Conservation (phyloP, 805 yeast species). For the Starmerella geochares region DNA sequence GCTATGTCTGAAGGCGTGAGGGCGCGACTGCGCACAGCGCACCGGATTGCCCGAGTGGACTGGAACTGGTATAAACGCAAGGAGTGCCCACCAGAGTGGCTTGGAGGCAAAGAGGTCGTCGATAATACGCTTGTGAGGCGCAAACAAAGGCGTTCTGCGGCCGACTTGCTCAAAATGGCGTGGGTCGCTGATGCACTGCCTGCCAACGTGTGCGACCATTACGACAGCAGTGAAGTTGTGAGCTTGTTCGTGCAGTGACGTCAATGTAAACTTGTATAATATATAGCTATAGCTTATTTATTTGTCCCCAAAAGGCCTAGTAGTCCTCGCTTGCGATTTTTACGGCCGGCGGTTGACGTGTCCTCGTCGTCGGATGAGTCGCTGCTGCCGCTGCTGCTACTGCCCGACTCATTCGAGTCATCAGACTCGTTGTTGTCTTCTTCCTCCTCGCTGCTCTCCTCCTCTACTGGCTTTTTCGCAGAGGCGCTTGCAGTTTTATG, state of each 20-base stretch:
- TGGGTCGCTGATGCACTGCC: slow-evolving; percentile 32
- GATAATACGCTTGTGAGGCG: slow-evolving; percentile 41
- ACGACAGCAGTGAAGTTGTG: slow-evolving; percentile 10
- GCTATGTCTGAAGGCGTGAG: slow-evolving; percentile 27
- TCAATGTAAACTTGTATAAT: not conserved
- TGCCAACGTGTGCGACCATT: slow-evolving; percentile 5
- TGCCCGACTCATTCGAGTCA: slow-evolving; percentile 3
- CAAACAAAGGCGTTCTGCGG: slow-evolving; percentile 36
- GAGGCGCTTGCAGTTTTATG: not conserved
- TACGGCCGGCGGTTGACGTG: not conserved
- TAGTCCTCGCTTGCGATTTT: slow-evolving; percentile 4
- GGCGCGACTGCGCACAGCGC: slow-evolving; percentile 54
- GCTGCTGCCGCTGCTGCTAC: slow-evolving; percentile 8
- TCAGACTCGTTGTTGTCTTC: not conserved
- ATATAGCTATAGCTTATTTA: not conserved
- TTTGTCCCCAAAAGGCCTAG: not conserved
- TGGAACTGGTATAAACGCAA: slow-evolving; percentile 70
- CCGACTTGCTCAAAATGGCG: slow-evolving; percentile 30
- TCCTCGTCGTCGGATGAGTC: slow-evolving; percentile 7
- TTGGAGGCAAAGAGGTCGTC: slow-evolving; percentile 43
- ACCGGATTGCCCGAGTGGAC: slow-evolving; percentile 81
- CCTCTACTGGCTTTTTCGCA: not conserved
- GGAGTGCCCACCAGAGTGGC: slow-evolving; percentile 37
- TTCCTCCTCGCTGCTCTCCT: slow-evolving; percentile 15
- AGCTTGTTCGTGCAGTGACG: slow-evolving; percentile 14